A percentile compares a stretch with the other conserved stretches of the same genome.
These are phyloP conservation scores for Volvox africanus DNA, from an alignment of 139 green algal species.

Conservation along the genomic window DNA sequence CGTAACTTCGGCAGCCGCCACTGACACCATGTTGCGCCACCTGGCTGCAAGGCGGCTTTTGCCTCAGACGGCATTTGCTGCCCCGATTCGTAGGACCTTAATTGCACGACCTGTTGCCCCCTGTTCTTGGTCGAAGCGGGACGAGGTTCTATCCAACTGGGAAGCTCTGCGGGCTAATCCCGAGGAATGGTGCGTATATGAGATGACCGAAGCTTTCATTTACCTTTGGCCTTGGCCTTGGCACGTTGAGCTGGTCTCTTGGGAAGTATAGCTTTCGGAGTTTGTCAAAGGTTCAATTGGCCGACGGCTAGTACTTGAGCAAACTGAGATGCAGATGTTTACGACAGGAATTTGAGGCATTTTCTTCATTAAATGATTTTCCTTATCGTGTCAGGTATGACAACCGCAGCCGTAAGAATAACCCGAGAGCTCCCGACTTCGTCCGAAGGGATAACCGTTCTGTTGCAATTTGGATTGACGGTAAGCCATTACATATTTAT, in stretches of 20 bases:
- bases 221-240: neutral
- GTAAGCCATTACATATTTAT: neutral
- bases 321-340: neutral
- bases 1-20: constrained; percentile 9
- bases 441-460: constrained; percentile 60
- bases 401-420: constrained; percentile 67
- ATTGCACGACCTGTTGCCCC: neutral
- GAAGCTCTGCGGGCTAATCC: constrained; percentile 29
- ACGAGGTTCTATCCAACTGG: constrained; percentile 23
- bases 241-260: neutral
- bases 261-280: neutral
- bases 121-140: constrained; percentile 10
- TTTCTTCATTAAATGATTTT: neutral
- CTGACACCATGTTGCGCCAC: constrained; percentile 13
- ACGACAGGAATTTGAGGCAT: too few species aligned
- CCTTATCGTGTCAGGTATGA: constrained; percentile 44
- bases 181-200: constrained; percentile 24
- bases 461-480: constrained; percentile 49
- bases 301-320: neutral
- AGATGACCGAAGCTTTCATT: neutral
- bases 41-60: neutral
- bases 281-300: neutral
- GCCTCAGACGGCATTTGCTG: neutral
- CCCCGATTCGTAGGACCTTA: neutral
- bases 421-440: constrained; percentile 67